These are phyloP conservation scores for Fomitiporia mediterranea DNA, from an alignment of 1,284 basidiomycete species.

Conservation along the genomic window DNA sequence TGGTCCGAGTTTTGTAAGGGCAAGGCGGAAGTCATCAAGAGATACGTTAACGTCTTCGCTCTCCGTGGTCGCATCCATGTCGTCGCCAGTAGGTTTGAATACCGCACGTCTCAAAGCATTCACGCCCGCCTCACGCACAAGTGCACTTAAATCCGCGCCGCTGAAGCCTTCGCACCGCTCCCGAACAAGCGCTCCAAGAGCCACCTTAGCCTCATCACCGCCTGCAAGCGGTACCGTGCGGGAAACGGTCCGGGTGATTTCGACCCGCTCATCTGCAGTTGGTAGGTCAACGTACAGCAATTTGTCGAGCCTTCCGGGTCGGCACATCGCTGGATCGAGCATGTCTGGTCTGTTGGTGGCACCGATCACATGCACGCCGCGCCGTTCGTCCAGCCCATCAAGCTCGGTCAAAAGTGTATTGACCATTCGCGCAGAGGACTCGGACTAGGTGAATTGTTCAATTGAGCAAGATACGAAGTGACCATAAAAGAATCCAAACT, in stretches of 20 bases:
- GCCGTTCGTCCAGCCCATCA: constrained; percentile 88
- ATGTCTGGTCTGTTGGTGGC: constrained; percentile 99
- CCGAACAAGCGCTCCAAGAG: constrained; percentile 46
- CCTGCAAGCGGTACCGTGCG: constrained; percentile 65
- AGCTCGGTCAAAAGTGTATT: constrained; percentile 96
- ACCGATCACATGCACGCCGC: constrained; percentile 92
- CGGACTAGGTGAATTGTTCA: constrained; percentile 61
- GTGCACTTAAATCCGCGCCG: constrained; percentile 83
- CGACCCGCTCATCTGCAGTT: constrained; percentile 68
- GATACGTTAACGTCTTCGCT: constrained; percentile 34
- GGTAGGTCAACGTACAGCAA: constrained; percentile 95
- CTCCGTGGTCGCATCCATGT: constrained; percentile 23
- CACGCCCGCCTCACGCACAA: constrained; percentile 90
- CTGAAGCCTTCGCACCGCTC: constrained; percentile 81
- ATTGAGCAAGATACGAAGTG: constrained; percentile 9
- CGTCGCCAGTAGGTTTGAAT: constrained; percentile 47
- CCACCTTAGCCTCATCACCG: constrained; percentile 30
- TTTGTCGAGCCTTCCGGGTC: constrained; percentile 94
- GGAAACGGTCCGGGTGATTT: constrained; percentile 78
- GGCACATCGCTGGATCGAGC: constrained; percentile 98
- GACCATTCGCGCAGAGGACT: constrained; percentile 94
- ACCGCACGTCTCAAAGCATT: constrained; percentile 66
- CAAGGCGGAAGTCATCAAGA: constrained; percentile 64
- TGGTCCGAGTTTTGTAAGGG: constrained; percentile 81
- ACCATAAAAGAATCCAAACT: constrained; percentile 27